Evolutionary conservation across 768 basidiomycete species (phyloP).

Genomic region (Tylopilus sp.): DNA sequence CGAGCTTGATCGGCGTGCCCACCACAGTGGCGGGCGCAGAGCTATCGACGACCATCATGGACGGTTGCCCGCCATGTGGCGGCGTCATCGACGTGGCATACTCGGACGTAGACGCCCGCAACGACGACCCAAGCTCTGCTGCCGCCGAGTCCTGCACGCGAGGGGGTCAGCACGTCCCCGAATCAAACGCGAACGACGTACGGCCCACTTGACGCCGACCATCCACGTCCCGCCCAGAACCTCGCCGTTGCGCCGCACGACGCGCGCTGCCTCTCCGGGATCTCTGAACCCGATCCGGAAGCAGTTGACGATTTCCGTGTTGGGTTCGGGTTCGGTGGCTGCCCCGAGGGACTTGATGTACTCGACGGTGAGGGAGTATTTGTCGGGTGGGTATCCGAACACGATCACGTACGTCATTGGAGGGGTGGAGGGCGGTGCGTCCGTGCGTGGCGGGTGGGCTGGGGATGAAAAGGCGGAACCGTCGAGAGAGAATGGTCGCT

Average conservation of each 20-base stretch:
- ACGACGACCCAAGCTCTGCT: conserved; percentile 44
- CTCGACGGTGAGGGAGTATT: conserved; percentile 65
- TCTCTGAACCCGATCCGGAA: conserved; percentile 76
- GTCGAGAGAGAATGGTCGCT: conserved; percentile 23
- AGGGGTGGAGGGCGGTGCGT: conserved; percentile 28
- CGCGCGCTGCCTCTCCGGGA: conserved; percentile 70
- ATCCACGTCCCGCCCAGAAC: conserved; percentile 72
- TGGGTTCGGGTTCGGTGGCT: conserved; percentile 63
- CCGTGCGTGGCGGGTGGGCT: conserved; percentile 19
- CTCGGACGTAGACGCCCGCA: conserved; percentile 18
- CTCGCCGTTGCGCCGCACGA: conserved; percentile 81
- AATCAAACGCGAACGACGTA: conserved; percentile 38
- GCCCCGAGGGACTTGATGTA: conserved; percentile 75
- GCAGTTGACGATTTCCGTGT: conserved; percentile 71
- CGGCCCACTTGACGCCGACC: conserved; percentile 86
- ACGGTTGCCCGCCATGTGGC: conserved; percentile 23
- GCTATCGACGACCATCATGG: conserved; percentile 48
- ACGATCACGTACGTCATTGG: conserved; percentile 67
- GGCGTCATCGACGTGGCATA: conserved; percentile 7
- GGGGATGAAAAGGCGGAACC: conserved; percentile 12
- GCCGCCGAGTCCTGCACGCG: conserved; percentile 48
- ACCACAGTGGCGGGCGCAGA: conserved; percentile 43
- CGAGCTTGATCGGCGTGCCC: conserved; percentile 70
- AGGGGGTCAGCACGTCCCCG: too few species aligned
- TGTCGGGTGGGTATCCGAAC: conserved; percentile 86